A percentile compares a stretch with the other conserved stretches of the same genome.
Conservation (phyloP, 176 grass and related monocot genomes). For the Paspalum notatum region DNA sequence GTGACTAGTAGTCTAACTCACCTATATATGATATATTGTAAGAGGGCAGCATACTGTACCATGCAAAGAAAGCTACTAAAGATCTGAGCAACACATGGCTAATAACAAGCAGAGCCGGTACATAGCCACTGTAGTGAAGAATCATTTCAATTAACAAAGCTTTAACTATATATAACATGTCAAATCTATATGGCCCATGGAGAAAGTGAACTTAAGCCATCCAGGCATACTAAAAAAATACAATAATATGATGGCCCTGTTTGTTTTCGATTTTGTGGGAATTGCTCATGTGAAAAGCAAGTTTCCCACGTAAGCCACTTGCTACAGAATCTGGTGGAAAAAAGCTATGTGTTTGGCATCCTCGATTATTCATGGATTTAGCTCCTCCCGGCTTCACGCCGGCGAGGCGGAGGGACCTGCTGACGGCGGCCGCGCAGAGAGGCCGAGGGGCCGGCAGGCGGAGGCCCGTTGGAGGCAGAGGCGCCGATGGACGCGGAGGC, state of each 20-base stretch:
- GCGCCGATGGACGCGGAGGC: too few relatives aligned
- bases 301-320: too few relatives aligned
- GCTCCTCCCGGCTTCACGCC: too few relatives aligned
- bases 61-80: neutral
- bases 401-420: too few relatives aligned
- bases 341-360: too few relatives aligned
- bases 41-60: neutral
- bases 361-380: too few relatives aligned
- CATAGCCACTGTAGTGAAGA: neutral
- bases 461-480: too few relatives aligned
- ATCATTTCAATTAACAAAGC: slow-evolving; percentile 14
- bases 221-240: neutral
- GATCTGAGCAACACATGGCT: neutral
- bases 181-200: neutral
- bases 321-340: too few relatives aligned
- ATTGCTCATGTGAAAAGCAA: too few relatives aligned
- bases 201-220: slow-evolving; percentile 20
- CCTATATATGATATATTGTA: neutral
- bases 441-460: too few relatives aligned
- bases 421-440: too few relatives aligned
- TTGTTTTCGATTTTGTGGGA: too few relatives aligned
- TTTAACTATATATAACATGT: neutral
- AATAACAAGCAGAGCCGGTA: neutral
- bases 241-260: neutral
- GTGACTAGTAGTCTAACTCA: neutral